phyloP scores from a whole-genome alignment of 2,329 filamentous ascomycete species.

The Penicillium janthinellum region DNA sequence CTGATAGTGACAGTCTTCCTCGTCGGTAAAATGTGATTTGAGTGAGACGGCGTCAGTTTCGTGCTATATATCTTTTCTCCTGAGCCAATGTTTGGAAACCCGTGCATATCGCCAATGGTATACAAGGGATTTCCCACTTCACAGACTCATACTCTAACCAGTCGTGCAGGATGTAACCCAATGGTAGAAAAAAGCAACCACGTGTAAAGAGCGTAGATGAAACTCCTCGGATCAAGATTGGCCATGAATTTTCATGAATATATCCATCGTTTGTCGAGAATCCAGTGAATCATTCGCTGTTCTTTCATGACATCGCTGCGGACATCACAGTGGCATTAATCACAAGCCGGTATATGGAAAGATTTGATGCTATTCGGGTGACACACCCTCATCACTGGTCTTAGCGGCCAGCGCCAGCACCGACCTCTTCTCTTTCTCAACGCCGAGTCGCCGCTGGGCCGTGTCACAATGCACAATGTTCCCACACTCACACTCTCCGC shows the following conservation, averaged over 20 bases:
- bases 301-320: neutral
- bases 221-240: too few relatives aligned
- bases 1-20: neutral
- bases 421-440: slow-evolving; percentile 52
- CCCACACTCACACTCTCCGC: slow-evolving; percentile 53
- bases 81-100: neutral
- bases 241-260: too few relatives aligned
- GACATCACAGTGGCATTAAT: neutral
- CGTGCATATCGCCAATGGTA: neutral
- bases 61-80: neutral
- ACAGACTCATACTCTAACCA: neutral
- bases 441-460: slow-evolving; percentile 49
- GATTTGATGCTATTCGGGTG: neutral
- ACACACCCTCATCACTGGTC: neutral
- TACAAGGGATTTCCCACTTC: neutral
- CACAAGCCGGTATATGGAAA: too few relatives aligned
- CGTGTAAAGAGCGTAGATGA: too few relatives aligned
- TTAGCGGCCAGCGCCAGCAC: slow-evolving; percentile 22
- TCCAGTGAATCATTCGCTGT: neutral
- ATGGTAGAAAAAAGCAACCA: too few relatives aligned
- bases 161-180: too few relatives aligned
- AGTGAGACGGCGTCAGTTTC: neutral
- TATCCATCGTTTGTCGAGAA: too few relatives aligned
- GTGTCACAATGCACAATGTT: slow-evolving; percentile 55
- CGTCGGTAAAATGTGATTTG: neutral